phyloP scores from a whole-genome alignment of 2,329 filamentous ascomycete genomes.

The Trichoderma sp. region DNA sequence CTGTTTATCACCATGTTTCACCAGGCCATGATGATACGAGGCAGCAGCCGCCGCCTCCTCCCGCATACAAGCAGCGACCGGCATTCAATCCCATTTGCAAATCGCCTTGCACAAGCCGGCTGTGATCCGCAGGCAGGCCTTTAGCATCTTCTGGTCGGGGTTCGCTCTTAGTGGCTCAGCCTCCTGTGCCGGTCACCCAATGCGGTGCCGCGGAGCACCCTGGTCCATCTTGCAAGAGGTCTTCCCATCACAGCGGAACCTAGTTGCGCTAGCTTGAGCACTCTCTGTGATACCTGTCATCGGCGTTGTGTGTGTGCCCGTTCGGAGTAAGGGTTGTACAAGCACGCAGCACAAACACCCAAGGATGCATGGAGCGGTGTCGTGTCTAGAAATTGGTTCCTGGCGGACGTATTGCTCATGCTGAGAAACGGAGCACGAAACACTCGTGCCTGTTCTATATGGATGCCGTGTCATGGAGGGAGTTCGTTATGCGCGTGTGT shows the following conservation, averaged over 20 bases:
- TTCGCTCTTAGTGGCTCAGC: conserved; percentile 25
- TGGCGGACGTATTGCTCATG: not conserved
- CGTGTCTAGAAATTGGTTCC: not conserved
- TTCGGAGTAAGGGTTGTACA: not conserved
- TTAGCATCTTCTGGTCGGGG: conserved; percentile 18
- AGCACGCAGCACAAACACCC: not conserved
- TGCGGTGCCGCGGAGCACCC: conserved; percentile 20
- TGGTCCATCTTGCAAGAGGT: conserved; percentile 12
- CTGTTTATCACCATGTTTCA: conserved; percentile 10
- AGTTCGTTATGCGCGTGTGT: not conserved
- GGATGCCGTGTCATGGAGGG: not conserved
- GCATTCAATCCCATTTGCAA: conserved; percentile 26
- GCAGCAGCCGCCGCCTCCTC: conserved; percentile 1
- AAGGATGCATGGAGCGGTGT: not conserved
- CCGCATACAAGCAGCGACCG: conserved; percentile 5
- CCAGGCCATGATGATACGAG: not conserved
- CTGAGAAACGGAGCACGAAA: not conserved
- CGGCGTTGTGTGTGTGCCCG: not conserved
- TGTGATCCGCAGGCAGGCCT: conserved; percentile 20
- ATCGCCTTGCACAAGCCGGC: conserved; percentile 18
- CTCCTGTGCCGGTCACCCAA: conserved; percentile 19
- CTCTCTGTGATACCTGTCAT: conserved; percentile 12
- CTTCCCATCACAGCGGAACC: conserved; percentile 24
- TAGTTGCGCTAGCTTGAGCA: not conserved
- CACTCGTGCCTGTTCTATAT: not conserved